Evolutionary conservation across 2,329 filamentous ascomycete species (phyloP).

Genomic region (Alternaria brassicae): DNA sequence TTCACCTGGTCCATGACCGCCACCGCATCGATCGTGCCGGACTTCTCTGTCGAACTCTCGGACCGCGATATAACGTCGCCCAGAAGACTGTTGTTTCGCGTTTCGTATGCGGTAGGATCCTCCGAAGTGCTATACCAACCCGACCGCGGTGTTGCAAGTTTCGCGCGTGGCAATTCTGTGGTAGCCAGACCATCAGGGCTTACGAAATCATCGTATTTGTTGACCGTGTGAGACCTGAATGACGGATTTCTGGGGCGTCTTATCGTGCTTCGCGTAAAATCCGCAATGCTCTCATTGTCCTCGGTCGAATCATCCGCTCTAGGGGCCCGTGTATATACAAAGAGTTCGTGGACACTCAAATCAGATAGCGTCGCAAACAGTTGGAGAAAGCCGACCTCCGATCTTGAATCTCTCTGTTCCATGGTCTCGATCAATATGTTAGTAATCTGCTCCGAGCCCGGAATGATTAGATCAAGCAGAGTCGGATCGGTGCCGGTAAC

Average conservation of each 20-base stretch:
- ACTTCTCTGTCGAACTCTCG: neutral
- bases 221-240: constrained; percentile 5
- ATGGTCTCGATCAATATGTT: constrained; percentile 32
- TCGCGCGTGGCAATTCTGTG: constrained; percentile 17
- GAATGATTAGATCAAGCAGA: constrained; percentile 24
- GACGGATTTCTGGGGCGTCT: constrained; percentile 7
- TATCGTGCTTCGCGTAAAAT: constrained; percentile 27
- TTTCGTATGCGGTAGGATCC: neutral
- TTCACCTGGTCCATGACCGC: constrained; percentile 22
- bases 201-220: constrained; percentile 39
- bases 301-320: neutral
- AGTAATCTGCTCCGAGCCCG: constrained; percentile 15
- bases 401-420: constrained; percentile 28
- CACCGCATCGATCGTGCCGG: constrained; percentile 18
- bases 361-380: constrained; percentile 33
- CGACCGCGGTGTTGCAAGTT: constrained; percentile 12
- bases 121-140: neutral
- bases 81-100: constrained; percentile 19
- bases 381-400: constrained; percentile 36
- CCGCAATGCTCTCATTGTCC: constrained; percentile 16
- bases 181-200: constrained; percentile 33
- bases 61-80: constrained; percentile 23
- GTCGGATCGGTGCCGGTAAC: constrained; percentile 38
- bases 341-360: constrained; percentile 34
- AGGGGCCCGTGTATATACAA: constrained; percentile 23